phyloP scores from a whole-genome alignment of 192 early-diverging fungal genomes.

The Phycomyces blakesleeanus region DNA sequence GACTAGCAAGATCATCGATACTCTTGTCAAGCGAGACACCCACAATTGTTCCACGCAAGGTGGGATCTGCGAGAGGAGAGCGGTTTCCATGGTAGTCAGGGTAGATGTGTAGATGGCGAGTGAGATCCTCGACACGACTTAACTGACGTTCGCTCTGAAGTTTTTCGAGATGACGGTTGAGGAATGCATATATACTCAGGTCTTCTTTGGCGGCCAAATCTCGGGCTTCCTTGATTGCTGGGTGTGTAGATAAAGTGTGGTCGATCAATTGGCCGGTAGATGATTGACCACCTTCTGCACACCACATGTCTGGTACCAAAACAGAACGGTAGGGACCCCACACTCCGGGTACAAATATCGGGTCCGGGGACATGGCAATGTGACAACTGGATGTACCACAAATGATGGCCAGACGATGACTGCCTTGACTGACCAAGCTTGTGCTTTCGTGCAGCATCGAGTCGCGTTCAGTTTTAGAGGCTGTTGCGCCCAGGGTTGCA shows the following conservation, averaged over 20 bases:
- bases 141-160: conserved; percentile 26
- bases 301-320: conserved; percentile 51
- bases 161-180: conserved; percentile 43
- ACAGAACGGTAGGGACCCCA: conserved; percentile 60
- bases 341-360: conserved; percentile 59
- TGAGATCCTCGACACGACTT: conserved; percentile 31
- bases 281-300: conserved; percentile 72
- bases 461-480: neutral
- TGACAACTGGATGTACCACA: conserved; percentile 75
- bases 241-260: conserved; percentile 54
- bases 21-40: conserved; percentile 52
- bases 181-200: conserved; percentile 42
- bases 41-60: conserved; percentile 51
- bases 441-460: too few species aligned
- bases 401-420: conserved; percentile 54
- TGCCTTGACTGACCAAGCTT: conserved; percentile 6
- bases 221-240: conserved; percentile 41
- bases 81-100: conserved; percentile 82
- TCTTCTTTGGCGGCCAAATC: conserved; percentile 10
- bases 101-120: conserved; percentile 54
- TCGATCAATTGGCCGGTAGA: conserved; percentile 67
- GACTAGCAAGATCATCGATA: conserved; percentile 44
- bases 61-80: conserved; percentile 64
- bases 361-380: conserved; percentile 48
- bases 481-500: conserved; percentile 44